Base-by-base conservation (phyloP, 2,329 filamentous ascomycete species). In the Phialocephala subalpina region DNA sequence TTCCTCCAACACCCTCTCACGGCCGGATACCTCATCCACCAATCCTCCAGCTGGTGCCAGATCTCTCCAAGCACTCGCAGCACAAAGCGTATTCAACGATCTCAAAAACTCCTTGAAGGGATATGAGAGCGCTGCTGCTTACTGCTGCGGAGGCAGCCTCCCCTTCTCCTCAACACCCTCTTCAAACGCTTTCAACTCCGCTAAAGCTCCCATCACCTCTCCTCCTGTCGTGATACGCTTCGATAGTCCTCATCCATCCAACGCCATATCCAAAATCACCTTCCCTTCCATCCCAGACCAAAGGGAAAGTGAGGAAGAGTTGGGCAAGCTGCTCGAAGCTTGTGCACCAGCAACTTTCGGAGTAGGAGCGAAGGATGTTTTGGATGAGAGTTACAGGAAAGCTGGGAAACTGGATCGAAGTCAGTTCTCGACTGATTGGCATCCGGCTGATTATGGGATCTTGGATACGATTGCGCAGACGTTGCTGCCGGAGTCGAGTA, bases 301-400 rank as follows among this genome's bases (percentile, higher is more conserved):
- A 5, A 52, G 33, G 5, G 64, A 66, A 38, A 22, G 29, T 33
- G 4, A 33, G 29, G 29, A 40, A 16, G 58, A 42, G 12, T 42
- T 75, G 1, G 60, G 68, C 1, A 63, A 69, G 4, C 69, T 83
- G 0, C 67, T 80, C 0, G 49, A 67, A 0, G 75, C 78, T 29
- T 80, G 78, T 64, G 64, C 72, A 47, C 82, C 83, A 0, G 86
- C 85, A 0, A 82, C 80, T 0, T 88, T 87, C 69, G 86, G 85
- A 0, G 68, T 70, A 6, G 78, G 77, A 0, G 77, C 78, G 1
- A 38, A 84, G 65, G 79, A 86, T 63, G 78, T 87, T 0, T 73
- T 82, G 1, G 85, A 89, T 64, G 81, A 84, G 62, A 73, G 74
- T 0, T 87, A 87, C 64, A 81, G 86, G 20, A 84, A 83, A 64